These are phyloP conservation scores for Pichia deserticola DNA, from an alignment of 805 yeast genomes.

Conservation along the genomic window DNA sequence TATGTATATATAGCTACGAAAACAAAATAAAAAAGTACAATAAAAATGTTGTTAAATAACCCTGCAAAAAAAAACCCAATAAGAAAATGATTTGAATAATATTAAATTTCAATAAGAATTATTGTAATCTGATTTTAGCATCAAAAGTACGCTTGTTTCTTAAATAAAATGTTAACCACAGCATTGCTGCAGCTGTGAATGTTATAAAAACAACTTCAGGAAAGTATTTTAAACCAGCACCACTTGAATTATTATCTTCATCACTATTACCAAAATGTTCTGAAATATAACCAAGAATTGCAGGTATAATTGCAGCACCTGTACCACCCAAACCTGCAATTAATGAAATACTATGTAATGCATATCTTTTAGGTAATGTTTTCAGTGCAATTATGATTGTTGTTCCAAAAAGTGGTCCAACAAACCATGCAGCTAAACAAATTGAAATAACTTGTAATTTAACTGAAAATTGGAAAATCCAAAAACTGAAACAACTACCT, in stretches of 20 bases:
- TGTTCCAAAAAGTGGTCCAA: constrained; percentile 60
- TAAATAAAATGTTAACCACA: constrained; percentile 25
- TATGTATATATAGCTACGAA: no score
- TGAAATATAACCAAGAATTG: constrained; percentile 46
- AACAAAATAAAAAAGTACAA: no score
- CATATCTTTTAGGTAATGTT: constrained; percentile 50
- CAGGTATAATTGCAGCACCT: constrained; percentile 75
- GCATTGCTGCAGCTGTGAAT: constrained; percentile 17
- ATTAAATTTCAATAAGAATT: background rate
- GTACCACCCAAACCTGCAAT: constrained; percentile 76
- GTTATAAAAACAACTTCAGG: constrained; percentile 20
- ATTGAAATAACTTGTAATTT: constrained; percentile 30
- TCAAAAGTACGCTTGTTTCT: constrained; percentile 13
- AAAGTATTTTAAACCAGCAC: constrained; percentile 28
- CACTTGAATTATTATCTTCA: constrained; percentile 15
- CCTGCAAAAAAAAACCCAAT: background rate
- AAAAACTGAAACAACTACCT: constrained; percentile 28
- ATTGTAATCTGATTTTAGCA: constrained; percentile 12
- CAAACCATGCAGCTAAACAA: constrained; percentile 38
- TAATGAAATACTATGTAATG: constrained; percentile 64
- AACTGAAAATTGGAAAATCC: constrained; percentile 19
- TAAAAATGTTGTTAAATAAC: no score
- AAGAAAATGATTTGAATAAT: no score
- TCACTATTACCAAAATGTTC: constrained; percentile 17
- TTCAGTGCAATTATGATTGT: constrained; percentile 58